Percentiles rank a stretch among this genome's conserved stretches.
Conservation (phyloP, 1,139 yeast species). For the Sugiyamaella sp. region DNA sequence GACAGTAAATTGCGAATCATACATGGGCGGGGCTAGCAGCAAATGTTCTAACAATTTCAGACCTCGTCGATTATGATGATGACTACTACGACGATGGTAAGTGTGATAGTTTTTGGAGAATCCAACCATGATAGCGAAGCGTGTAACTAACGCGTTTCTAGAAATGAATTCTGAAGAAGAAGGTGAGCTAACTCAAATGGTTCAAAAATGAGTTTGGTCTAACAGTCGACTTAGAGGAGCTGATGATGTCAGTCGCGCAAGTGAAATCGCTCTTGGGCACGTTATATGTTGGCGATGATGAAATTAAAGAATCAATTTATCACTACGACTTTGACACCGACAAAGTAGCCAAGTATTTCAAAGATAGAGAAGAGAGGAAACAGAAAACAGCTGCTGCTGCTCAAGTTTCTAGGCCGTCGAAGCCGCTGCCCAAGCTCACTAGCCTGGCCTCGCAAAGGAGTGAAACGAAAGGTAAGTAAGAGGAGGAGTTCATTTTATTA, state of each 20-base stretch:
- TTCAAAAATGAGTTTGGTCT: background rate
- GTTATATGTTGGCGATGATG: conserved; percentile 52
- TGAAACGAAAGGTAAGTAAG: conserved; percentile 27
- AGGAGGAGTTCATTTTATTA: background rate
- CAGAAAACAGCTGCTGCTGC: conserved; percentile 17
- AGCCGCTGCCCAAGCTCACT: conserved; percentile 17
- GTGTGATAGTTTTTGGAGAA: background rate
- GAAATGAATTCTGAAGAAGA: conserved; percentile 33
- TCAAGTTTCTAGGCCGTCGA: too few relatives aligned
- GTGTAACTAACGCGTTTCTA: conserved; percentile 11
- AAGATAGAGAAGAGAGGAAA: conserved; percentile 41
- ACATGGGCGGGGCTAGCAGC: background rate
- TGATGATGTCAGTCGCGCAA: conserved; percentile 43
- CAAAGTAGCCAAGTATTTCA: conserved; percentile 56
- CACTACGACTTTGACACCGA: conserved; percentile 60
- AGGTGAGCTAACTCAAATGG: conserved; percentile 19
- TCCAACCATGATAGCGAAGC: background rate
- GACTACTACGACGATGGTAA: conserved; percentile 24
- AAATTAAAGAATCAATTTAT: conserved; percentile 63
- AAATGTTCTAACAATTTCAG: conserved; percentile 14
- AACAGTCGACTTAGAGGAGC: conserved; percentile 23
- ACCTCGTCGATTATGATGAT: conserved; percentile 29
- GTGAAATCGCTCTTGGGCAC: conserved; percentile 53
- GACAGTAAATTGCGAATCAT: background rate
- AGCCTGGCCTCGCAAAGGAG: background rate